Evolutionary conservation across 345 rosid genomes (phyloP).

Genomic region (Rhizophora apiculata): DNA sequence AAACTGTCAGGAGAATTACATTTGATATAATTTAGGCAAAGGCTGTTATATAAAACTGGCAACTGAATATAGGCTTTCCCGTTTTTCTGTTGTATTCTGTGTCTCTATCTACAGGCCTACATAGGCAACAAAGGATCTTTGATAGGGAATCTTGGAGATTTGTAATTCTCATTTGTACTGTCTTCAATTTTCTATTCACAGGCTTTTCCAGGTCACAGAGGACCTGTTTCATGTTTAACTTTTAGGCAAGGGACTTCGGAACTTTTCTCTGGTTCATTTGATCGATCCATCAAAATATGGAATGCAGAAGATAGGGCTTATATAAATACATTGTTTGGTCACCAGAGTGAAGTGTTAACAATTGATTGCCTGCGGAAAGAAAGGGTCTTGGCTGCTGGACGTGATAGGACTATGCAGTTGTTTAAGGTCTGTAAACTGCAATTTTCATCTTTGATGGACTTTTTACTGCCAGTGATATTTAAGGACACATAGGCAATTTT

Average conservation of each 20-base stretch:
- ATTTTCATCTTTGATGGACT: background rate
- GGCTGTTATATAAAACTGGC: too few species aligned
- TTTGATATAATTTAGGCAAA: too few species aligned
- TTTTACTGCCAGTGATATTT: background rate
- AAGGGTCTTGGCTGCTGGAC: conserved; percentile 71
- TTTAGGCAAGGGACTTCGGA: conserved; percentile 86
- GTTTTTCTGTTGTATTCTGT: too few species aligned
- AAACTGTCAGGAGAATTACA: too few species aligned
- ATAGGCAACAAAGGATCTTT: background rate
- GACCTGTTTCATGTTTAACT: conserved; percentile 74
- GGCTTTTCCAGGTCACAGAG: conserved; percentile 95
- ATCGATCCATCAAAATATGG: conserved; percentile 90
- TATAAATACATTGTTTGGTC: conserved; percentile 70
- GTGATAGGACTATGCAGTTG: conserved; percentile 84
- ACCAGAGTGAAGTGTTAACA: conserved; percentile 71
- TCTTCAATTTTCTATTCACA: conserved; percentile 31
- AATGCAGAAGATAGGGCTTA: conserved; percentile 87
- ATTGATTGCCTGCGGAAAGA: conserved; percentile 78
- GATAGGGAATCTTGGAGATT: background rate
- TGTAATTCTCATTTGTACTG: conserved; percentile 12
- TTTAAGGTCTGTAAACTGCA: conserved; percentile 38
- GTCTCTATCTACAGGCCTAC: too few species aligned
- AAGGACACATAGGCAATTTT: background rate
- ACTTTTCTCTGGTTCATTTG: conserved; percentile 97
- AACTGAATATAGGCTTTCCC: too few species aligned